Percentiles rank a stretch among this genome's conserved stretches.
Evolutionary conservation across 1,139 yeast genomes (phyloP).

Genomic region (Suhomyces guaymorum): DNA sequence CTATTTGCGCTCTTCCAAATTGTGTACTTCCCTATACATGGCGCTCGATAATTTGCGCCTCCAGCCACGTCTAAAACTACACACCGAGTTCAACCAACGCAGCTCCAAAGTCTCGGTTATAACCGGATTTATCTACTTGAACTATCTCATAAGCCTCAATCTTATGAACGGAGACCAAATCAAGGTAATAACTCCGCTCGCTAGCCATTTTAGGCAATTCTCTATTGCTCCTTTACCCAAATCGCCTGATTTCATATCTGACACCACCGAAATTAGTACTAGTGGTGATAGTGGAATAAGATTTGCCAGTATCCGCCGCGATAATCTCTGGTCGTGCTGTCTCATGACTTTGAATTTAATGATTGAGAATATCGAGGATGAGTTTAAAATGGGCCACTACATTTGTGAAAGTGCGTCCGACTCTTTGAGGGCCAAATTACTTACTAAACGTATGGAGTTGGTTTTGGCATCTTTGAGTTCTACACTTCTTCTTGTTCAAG

Average conservation of each 20-base stretch:
- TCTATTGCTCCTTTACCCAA: conserved; percentile 34
- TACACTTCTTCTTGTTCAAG: conserved; percentile 13
- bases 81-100: conserved; percentile 23
- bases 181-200: conserved; percentile 15
- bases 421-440: conserved; percentile 17
- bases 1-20: conserved; percentile 13
- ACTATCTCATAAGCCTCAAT: conserved; percentile 22
- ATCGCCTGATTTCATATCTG: conserved; percentile 17
- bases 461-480: conserved; percentile 21
- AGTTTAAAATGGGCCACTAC: conserved; percentile 18
- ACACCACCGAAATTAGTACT: too few relatives aligned
- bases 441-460: conserved; percentile 19
- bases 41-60: not conserved
- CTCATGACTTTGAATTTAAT: conserved; percentile 15
- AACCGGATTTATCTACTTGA: conserved; percentile 19
- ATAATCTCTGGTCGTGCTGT: conserved; percentile 13
- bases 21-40: conserved; percentile 9
- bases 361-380: conserved; percentile 18
- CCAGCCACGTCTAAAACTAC: conserved; percentile 15
- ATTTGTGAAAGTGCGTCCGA: conserved; percentile 14
- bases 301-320: conserved; percentile 7
- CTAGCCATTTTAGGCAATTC: conserved; percentile 18
- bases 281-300: too few relatives aligned
- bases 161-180: conserved; percentile 15
- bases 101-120: conserved; percentile 28